A percentile compares a stretch with the other conserved stretches of the same genome.
These are phyloP conservation scores for Cladophialophora carrionii DNA, from an alignment of 2,329 filamentous ascomycete genomes.

Conservation along the genomic window DNA sequence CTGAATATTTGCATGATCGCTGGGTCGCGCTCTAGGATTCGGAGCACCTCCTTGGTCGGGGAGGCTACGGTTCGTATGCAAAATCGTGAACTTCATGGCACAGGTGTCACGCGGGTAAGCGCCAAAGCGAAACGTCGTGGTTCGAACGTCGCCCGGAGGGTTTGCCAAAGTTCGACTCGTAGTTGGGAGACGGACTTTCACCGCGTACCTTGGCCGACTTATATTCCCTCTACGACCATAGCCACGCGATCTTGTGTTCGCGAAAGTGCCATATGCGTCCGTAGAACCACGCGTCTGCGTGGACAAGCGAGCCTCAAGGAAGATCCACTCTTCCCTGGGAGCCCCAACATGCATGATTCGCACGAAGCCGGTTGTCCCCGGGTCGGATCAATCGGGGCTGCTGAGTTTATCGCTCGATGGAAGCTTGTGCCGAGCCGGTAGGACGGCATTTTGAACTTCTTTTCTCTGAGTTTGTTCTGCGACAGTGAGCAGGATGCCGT, in stretches of 20 bases:
- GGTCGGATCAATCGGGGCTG: slow-evolving; percentile 1
- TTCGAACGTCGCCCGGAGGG: not conserved
- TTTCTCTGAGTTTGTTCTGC: not conserved
- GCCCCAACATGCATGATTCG: slow-evolving; percentile 7
- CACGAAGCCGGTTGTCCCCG: not conserved
- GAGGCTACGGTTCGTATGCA: not conserved
- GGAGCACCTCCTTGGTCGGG: not conserved
- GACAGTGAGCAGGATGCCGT: slow-evolving; percentile 18
- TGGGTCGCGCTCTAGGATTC: not conserved
- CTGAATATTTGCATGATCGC: slow-evolving; percentile 5
- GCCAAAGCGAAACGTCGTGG: not conserved
- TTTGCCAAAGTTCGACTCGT: slow-evolving; percentile 1
- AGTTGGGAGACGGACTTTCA: not conserved
- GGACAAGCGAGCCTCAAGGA: not conserved
- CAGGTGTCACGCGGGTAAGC: not conserved
- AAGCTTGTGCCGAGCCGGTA: not conserved
- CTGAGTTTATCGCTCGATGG: not conserved
- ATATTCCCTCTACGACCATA: slow-evolving; percentile 2
- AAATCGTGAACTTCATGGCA: not conserved
- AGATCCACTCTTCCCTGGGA: not conserved
- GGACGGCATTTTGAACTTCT: not conserved
- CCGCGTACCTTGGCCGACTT: slow-evolving; percentile 5
- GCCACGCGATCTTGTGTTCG: not conserved
- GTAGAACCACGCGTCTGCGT: not conserved
- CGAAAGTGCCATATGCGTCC: slow-evolving; percentile 3